Evolutionary conservation across 1,284 basidiomycete genomes (phyloP).

Genomic region (Anthracocystis panici-leucophaei): DNA sequence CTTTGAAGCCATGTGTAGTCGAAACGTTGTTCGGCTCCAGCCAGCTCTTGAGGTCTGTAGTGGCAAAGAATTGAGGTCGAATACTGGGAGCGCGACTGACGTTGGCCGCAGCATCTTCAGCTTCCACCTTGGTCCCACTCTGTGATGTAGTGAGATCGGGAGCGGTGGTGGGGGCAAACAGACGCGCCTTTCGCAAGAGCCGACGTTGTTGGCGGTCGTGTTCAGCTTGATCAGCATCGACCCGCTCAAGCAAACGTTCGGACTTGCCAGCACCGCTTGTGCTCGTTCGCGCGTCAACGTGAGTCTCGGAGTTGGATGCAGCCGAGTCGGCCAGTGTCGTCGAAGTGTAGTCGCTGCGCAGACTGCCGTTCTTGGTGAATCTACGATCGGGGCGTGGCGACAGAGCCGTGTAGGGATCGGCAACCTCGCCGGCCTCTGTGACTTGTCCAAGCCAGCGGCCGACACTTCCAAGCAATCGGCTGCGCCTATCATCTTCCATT

Average conservation of each 20-base stretch:
- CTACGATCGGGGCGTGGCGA: conserved; percentile 36
- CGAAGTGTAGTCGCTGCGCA: conserved; percentile 40
- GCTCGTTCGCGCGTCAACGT: conserved; percentile 9
- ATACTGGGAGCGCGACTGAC: conserved; percentile 59
- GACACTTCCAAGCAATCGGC: conserved; percentile 31
- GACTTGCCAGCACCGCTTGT: conserved; percentile 17
- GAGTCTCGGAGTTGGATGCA: conserved; percentile 22
- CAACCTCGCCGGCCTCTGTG: conserved; percentile 32
- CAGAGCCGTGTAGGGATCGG: conserved; percentile 34
- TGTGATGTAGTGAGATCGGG: neutral
- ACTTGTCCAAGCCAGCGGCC: conserved; percentile 37
- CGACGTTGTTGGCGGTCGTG: conserved; percentile 39
- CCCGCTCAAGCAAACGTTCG: conserved; percentile 23
- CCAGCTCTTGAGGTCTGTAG: conserved; percentile 62
- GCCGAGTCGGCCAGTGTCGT: conserved; percentile 34
- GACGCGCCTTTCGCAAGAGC: conserved; percentile 32
- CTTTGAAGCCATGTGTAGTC: conserved; percentile 42
- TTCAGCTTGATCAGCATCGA: conserved; percentile 28
- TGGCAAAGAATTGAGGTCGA: conserved; percentile 59
- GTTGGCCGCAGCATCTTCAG: neutral
- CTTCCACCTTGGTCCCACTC: neutral
- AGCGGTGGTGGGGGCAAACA: conserved; percentile 9
- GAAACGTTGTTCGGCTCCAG: conserved; percentile 40
- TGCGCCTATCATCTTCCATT: conserved; percentile 27
- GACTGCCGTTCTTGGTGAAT: conserved; percentile 42